Evolutionary conservation across 73 alveolate genomes (phyloP).

Genomic region (Paramecium primaurelia): DNA sequence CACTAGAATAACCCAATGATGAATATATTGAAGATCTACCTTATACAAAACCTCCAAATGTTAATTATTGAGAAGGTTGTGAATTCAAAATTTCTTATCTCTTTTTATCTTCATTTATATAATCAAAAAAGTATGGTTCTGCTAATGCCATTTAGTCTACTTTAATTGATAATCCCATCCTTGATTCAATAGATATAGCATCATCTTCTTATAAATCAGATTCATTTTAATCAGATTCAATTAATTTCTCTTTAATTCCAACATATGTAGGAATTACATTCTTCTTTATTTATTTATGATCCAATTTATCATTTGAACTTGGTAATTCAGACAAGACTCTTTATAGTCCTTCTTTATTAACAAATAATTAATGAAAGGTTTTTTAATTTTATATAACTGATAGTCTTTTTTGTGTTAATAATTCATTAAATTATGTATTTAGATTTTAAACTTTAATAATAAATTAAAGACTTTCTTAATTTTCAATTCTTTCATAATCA

Average conservation of each 20-base stretch:
- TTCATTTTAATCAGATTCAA: background rate
- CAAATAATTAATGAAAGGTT: background rate
- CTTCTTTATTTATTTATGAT: background rate
- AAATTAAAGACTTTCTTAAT: background rate
- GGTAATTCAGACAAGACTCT: background rate
- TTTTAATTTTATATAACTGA: background rate
- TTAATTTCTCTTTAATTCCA: background rate
- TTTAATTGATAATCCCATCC: background rate
- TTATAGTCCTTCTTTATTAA: background rate
- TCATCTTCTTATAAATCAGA: background rate
- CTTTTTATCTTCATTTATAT: background rate
- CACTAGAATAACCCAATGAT: background rate
- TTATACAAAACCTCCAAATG: background rate
- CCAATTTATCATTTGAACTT: background rate
- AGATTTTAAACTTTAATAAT: background rate
- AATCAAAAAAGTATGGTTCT: background rate
- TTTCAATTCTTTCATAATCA: background rate
- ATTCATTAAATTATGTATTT: background rate
- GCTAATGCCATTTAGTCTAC: background rate
- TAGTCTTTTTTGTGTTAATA: background rate
- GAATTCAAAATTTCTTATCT: background rate
- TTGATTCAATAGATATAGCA: background rate
- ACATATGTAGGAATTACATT: background rate
- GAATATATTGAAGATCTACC: background rate
- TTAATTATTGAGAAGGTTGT: background rate